Base-by-base conservation (phyloP, 257 asterid genomes). In the Capsicum baccatum region DNA sequence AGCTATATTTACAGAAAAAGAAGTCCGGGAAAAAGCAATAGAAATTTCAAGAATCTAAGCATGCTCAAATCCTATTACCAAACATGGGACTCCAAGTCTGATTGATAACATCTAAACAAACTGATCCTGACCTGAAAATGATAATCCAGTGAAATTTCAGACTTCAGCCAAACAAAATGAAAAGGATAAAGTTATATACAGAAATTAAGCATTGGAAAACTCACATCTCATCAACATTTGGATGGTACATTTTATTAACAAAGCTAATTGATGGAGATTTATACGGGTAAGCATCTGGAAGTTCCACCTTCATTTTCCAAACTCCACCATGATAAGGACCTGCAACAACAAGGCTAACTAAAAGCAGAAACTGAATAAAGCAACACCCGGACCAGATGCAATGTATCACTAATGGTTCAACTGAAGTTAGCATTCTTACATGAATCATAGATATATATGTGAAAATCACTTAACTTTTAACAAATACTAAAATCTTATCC, bases 51-150 rank as follows among this genome's bases (percentile, higher is more conserved):
- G 44, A 50, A 21, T 50, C 19, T 74, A 50, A 50, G 21, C 47
- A 6, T 74, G 62, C 21, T 12, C 17, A 50, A 50, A 50, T 48
- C 12, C 19, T 6, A 69, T 87, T 94, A 96, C 99, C 99, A 66
- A 95, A 95, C 99, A 95, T 97, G 79, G 98, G 98, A 91, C 98
- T 97, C 99, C 99, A 97, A 0, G 97, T 94, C 92, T 97, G 98
- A 88, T 93, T 95, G 86, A 95, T 97, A 55, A 97, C 98, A 88
- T 97, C 98, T 70, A 95, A 91, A 82, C 99, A 97, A 86, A 97
- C 98, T 7, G 98, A 94, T 42, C 99, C 98, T 0, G 98, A 95
- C 97, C 99, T 97, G 94, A 64, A 90, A 63, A 84, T 39, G 44
- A 84, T 52, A 68, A 86, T 59, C 83, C 64, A 15, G 21, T 21